Percentiles rank a stretch among this genome's conserved stretches.
Evolutionary conservation across 1,284 basidiomycete species (phyloP).

Genomic region (Phellinidium pouzarii): DNA sequence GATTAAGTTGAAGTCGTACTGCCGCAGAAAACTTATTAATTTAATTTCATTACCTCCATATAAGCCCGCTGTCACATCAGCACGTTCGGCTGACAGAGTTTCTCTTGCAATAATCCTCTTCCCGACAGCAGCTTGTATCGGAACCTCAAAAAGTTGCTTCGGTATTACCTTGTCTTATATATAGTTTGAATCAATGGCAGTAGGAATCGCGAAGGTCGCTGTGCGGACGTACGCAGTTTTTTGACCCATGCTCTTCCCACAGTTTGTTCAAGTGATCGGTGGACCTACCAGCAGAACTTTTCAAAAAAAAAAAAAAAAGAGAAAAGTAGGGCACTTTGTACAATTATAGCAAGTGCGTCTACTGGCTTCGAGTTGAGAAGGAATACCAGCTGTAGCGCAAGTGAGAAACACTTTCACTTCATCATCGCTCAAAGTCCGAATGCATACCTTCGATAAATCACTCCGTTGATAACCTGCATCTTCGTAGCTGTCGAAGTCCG

Average conservation of each 20-base stretch:
- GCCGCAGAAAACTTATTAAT: slow-evolving; percentile 19
- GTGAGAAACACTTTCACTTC: neutral
- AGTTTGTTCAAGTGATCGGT: slow-evolving; percentile 62
- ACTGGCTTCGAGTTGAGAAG: slow-evolving; percentile 82
- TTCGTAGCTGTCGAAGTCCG: slow-evolving; percentile 59
- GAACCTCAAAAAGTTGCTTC: slow-evolving; percentile 89
- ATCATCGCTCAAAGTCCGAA: neutral
- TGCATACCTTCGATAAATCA: slow-evolving; percentile 75
- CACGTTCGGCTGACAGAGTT: slow-evolving; percentile 79
- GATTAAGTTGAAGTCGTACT: slow-evolving; percentile 7
- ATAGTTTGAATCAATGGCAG: neutral
- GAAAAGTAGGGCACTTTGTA: neutral
- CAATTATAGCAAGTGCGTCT: slow-evolving; percentile 87
- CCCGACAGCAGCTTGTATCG: slow-evolving; percentile 84
- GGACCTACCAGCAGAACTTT: slow-evolving; percentile 36
- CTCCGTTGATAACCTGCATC: slow-evolving; percentile 80
- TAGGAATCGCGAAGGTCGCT: neutral
- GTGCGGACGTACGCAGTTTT: slow-evolving; percentile 66
- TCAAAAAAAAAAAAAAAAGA: neutral
- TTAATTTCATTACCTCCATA: slow-evolving; percentile 64
- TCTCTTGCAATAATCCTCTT: slow-evolving; percentile 87
- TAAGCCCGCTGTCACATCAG: slow-evolving; percentile 92
- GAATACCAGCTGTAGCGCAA: slow-evolving; percentile 64
- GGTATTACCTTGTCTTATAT: slow-evolving; percentile 80
- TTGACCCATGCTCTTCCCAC: slow-evolving; percentile 81